Base-by-base conservation (phyloP, 805 yeast genomes). In the Clavispora asparagi region DNA sequence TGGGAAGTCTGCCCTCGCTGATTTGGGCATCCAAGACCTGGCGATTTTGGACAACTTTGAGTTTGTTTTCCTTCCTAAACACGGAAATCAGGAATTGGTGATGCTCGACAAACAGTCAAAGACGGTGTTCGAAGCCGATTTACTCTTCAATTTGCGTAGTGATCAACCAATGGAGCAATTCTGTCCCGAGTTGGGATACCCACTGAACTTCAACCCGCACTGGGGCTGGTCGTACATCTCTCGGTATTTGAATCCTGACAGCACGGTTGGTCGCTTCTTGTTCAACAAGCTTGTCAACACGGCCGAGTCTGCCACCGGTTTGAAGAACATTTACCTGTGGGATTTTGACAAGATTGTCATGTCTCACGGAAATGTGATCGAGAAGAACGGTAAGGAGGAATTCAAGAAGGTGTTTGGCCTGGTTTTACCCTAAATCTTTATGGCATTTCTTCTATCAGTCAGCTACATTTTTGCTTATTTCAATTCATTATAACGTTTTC, bases 61-160 rank as follows among this genome's bases (percentile, higher is more conserved):
- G 55, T 78, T 83, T 49, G 73, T 81, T 6, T 83, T 70, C 56
- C 58, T 83, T 44, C 85, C 85, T 11, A 60, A 65, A 6, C 85
- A 79, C 55, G 60, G 54, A n/a, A 84, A 83, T 61, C 71, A 76
- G 57, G 90, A 84, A 59, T 61, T 84, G 43, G 74, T 79, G 3
- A 55, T 77, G 52, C 77, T 60, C 57, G 79, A 79, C 56, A 68
- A 65, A 39, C 59, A 61, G 12, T 65, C 79, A 31, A 75, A 74
- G 58, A 69, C 79, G 0, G 55, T 83, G 16, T 68, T 77, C 49
- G 80, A 75, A 53, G 89, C 83, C 12, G 89, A 84, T 59, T 58
- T 83, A 47, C 55, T 83, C 30, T 78, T 83, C 64, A 81, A 82
- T 58, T 65, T 82, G 51, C 53, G 55, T 4, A 82, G 81, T 11